phyloP scores from a whole-genome alignment of 2,329 filamentous ascomycete genomes.

The Macrophomina phaseolina region DNA sequence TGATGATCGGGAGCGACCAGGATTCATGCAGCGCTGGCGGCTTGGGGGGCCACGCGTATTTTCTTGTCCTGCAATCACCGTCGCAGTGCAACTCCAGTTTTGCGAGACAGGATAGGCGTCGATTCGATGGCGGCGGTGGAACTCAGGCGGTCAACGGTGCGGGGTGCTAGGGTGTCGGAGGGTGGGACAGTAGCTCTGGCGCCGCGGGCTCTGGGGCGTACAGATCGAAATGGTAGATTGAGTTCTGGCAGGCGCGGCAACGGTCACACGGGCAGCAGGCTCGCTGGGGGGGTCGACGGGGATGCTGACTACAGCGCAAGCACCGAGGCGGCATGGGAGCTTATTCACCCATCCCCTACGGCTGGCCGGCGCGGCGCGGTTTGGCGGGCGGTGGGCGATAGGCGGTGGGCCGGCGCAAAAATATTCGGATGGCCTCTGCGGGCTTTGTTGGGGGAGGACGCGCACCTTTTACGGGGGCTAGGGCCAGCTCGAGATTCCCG shows the following conservation, averaged over 20 bases:
- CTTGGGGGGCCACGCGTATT: conserved; percentile 14
- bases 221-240: conserved; percentile 8
- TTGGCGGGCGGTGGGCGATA: conserved; percentile 4
- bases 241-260: not conserved
- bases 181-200: not conserved
- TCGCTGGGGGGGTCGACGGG: conserved; percentile 5
- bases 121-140: not conserved
- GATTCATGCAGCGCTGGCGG: conserved; percentile 21
- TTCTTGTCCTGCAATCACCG: conserved; percentile 21
- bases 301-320: conserved; percentile 5
- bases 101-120: conserved; percentile 3
- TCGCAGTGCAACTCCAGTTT: conserved; percentile 22
- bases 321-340: not conserved
- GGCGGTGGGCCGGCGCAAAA: conserved; percentile 22
- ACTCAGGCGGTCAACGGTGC: conserved; percentile 14
- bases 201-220: not conserved
- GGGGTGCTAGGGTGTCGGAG: not conserved
- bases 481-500: conserved; percentile 6
- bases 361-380: not conserved
- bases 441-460: conserved; percentile 4
- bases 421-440: conserved; percentile 17
- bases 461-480: not conserved
- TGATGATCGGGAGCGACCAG: conserved; percentile 19
- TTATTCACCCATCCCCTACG: conserved; percentile 20
- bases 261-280: conserved; percentile 8